These are phyloP conservation scores for Lactarius akahatsu DNA, from an alignment of 768 basidiomycete genomes.

Conservation along the genomic window DNA sequence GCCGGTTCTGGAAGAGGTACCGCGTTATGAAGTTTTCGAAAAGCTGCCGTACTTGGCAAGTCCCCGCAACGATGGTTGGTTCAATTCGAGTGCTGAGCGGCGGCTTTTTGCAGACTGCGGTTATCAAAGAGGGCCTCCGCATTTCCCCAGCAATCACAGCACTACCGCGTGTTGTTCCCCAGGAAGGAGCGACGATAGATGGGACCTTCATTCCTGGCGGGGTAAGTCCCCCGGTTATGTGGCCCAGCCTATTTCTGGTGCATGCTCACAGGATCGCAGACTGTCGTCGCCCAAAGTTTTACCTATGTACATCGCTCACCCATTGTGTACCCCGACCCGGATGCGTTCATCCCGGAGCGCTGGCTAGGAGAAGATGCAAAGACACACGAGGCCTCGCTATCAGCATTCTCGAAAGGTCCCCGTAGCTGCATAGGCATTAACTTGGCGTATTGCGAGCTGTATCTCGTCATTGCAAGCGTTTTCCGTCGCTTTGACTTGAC, in stretches of 20 bases:
- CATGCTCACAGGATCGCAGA: background rate
- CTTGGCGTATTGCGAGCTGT: constrained; percentile 1
- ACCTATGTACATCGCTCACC: background rate
- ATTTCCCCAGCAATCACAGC: background rate
- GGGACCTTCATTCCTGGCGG: constrained; percentile 2
- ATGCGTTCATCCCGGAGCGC: background rate
- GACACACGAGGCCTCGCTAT: background rate
- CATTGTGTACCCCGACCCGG: background rate
- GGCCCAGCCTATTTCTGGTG: background rate
- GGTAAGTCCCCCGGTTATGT: background rate
- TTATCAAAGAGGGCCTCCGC: background rate
- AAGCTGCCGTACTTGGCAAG: too few species aligned
- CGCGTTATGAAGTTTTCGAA: too few species aligned
- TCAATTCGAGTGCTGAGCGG: background rate
- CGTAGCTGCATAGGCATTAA: background rate
- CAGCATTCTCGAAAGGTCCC: constrained; percentile 4
- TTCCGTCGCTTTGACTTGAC: constrained; percentile 4
- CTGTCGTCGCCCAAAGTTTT: background rate
- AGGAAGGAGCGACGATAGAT: background rate
- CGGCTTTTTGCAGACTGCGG: too few species aligned
- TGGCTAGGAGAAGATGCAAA: background rate
- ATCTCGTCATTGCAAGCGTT: background rate
- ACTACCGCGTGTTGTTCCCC: constrained; percentile 24
- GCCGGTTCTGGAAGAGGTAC: background rate
- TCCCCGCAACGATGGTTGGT: background rate